Percentiles rank a stretch among this genome's conserved stretches.
These are phyloP conservation scores for Prinsepia uniflora DNA, from an alignment of 306 rosid genomes.

Conservation along the genomic window DNA sequence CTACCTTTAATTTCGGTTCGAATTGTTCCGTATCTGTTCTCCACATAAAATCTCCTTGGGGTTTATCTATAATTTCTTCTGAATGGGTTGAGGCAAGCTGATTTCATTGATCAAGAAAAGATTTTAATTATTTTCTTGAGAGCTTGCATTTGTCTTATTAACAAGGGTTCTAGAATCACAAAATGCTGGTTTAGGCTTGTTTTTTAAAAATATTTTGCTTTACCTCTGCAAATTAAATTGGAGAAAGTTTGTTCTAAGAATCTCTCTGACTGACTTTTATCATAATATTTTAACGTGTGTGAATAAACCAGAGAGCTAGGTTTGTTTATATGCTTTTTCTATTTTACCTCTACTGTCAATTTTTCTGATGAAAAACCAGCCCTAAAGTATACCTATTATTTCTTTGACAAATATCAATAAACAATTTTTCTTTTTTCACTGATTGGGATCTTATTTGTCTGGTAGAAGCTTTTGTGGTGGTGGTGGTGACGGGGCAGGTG, in stretches of 20 bases:
- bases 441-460: neutral
- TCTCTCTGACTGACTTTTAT: neutral
- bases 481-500: constrained; percentile 36
- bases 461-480: neutral
- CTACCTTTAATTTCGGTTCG: neutral
- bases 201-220: neutral
- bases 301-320: constrained; percentile 32
- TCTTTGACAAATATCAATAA: neutral
- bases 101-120: neutral
- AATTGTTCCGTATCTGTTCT: neutral
- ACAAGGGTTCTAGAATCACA: neutral
- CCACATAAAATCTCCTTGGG: neutral
- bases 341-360: neutral
- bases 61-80: neutral
- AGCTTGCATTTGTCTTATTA: neutral
- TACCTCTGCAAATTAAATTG: neutral
- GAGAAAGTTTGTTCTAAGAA: neutral
- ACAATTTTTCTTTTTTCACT: neutral
- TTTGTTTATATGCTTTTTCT: constrained; percentile 25
- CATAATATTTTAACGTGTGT: neutral
- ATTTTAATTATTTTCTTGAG: neutral
- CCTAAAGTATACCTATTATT: neutral
- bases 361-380: neutral
- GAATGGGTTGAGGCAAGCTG: neutral
- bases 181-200: neutral